phyloP scores from a whole-genome alignment of 2,329 filamentous ascomycete genomes.

The Ilyonectria sp. region DNA sequence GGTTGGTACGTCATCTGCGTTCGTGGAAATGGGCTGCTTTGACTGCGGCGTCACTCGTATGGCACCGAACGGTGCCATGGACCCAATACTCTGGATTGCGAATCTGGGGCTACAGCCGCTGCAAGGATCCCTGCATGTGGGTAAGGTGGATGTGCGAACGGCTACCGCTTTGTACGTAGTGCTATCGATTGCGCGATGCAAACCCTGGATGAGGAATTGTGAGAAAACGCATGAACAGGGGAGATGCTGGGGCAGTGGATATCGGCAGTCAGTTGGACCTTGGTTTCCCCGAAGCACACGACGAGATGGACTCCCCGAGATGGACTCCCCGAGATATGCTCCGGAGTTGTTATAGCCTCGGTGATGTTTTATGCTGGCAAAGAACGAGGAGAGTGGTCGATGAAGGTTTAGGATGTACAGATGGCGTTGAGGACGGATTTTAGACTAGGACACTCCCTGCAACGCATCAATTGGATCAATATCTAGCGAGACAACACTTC shows the following conservation, averaged over 20 bases:
- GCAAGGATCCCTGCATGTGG: constrained; percentile 5
- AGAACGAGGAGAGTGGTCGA: not conserved
- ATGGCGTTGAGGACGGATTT: not conserved
- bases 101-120: constrained; percentile 4
- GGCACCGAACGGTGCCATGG: constrained; percentile 12
- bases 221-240: constrained; percentile 1
- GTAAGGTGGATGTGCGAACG: constrained; percentile 8
- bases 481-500: not conserved
- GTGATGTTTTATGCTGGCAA: not conserved
- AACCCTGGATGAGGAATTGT: constrained; percentile 28
- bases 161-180: constrained; percentile 2
- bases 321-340: not conserved
- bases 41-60: not conserved
- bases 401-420: not conserved
- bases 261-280: not conserved
- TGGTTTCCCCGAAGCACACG: not conserved
- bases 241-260: not conserved
- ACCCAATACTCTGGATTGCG: constrained; percentile 16
- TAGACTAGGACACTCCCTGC: not conserved
- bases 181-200: constrained; percentile 27
- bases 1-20: not conserved
- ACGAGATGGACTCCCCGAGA: not conserved
- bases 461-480: not conserved
- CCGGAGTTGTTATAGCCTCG: not conserved
- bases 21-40: not conserved